Conservation (phyloP, 441 rosid genomes). For the Raphanus hybrid region DNA sequence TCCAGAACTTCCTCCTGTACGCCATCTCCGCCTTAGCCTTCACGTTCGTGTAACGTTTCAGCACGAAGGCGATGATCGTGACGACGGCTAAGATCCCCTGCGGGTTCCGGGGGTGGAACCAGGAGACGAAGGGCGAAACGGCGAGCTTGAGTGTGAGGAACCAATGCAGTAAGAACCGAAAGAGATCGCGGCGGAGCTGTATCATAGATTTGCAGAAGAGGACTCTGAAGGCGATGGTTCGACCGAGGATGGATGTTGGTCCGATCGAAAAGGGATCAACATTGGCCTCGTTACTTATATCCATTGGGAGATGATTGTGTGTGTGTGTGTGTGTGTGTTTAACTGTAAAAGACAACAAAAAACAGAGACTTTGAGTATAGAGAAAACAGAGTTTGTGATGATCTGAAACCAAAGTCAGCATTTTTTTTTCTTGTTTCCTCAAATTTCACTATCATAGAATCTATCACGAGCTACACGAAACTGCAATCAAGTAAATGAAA, state of each 20-base stretch:
- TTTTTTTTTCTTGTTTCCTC: conserved; percentile 8
- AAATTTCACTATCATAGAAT: background rate
- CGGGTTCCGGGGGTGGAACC: conserved; percentile 96
- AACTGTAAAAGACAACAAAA: conserved; percentile 21
- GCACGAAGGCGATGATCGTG: conserved; percentile 76
- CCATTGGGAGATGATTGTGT: conserved; percentile 51
- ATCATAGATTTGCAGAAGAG: conserved; percentile 77
- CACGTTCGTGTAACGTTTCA: conserved; percentile 82
- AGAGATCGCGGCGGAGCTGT: conserved; percentile 63
- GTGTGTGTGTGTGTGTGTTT: background rate
- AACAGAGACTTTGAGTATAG: conserved; percentile 1
- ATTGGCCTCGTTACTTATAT: conserved; percentile 82
- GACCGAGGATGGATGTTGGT: conserved; percentile 79
- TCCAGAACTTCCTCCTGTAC: conserved; percentile 93
- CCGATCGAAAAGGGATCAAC: conserved; percentile 83
- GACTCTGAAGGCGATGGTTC: conserved; percentile 82
- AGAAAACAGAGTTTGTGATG: conserved; percentile 23
- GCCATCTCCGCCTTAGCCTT: conserved; percentile 88
- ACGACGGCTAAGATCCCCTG: conserved; percentile 94
- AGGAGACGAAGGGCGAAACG: conserved; percentile 63
- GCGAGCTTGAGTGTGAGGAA: conserved; percentile 47
- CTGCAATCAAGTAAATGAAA: background rate
- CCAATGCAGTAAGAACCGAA: conserved; percentile 48
- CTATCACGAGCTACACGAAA: background rate
- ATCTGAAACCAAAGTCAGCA: conserved; percentile 20